Evolutionary conservation across 139 green algal species (phyloP), one percentile per base, ranked within the genome.

Genomic region (Volvox africanus): DNA sequence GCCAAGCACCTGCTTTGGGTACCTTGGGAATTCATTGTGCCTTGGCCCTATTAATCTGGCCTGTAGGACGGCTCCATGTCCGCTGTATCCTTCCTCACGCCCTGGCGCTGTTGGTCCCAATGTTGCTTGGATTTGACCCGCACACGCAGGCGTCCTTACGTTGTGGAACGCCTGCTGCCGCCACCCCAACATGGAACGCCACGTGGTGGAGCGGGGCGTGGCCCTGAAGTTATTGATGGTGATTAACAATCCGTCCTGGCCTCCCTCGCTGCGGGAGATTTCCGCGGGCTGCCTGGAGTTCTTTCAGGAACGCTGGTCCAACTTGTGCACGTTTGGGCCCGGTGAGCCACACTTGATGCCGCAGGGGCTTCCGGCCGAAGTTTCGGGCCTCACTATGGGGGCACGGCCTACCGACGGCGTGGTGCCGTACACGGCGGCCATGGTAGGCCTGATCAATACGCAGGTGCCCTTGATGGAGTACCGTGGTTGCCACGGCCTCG

Each of bases 391-490:
- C 50, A 21, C 50, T 22, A n/a, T 67, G 50, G 75, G 75, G 50
- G 30, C 18, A 13, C 21, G 0, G 73, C 86, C 86, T 17, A 80
- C 77, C 26, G 77, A 86, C 16, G 89, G 92, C 26, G 33, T 93
- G 28, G 89, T 93, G 86, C 89, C 92, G 35, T 81, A 92, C 65
- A 75, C 92, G n/a, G 61, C 83, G 20, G 86, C 92, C 19, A 94
- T 95, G 90, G 91, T 96, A 26, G 81, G 61, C 0, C 85, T 96
- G n/a, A 32, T 94, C 0, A 80, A 78, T 22, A 94, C 76, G 77
- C 78, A 86, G 73, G 68, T 94, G 21, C 95, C 95, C 22, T 85
- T 97, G 21, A 90, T 98, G 81, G 96, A 98, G 94, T 94, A 96
- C 85, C 90, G 94, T 30, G 95, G 93, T 17, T 96, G 93, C 17